Base-by-base conservation (phyloP, 2,329 filamentous ascomycete genomes). In the Trichoderma brevicompactum region DNA sequence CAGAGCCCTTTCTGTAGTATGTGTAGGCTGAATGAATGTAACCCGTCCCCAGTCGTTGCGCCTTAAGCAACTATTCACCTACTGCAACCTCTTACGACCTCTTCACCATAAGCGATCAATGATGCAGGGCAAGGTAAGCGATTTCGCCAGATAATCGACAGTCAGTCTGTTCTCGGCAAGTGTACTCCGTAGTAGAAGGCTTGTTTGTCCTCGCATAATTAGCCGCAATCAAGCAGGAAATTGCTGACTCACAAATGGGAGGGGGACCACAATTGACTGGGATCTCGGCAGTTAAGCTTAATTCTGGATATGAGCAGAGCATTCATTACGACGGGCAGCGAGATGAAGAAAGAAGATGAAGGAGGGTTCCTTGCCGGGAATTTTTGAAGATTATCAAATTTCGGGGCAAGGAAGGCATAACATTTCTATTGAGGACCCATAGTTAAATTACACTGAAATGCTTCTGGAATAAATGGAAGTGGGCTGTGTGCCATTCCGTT, bases 251-350 rank as follows among this genome's bases (percentile, higher is more conserved):
- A 23, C 9, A 38, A n/a, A 59, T 13, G 19, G 17, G 41, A 10
- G 32, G 32, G 23, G 23, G 2, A 5, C 23, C 23, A 3, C 15
- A 23, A 32, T 36, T 38, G 34, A 46, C 41, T n/a, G 17, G 32
- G 55, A 38, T 38, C 15, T 7, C 9, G 10, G 2, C 34, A 59
- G 38, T 40, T 59, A 59, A 59, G 55, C 55, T 59, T 48, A 59
- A 59, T 48, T 48, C n/a, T 32, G 12, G 10, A 28, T n/a, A n/a
- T 43, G 13, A n/a, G 15, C n/a, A n/a, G 9, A 56, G 38, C 19
- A 12, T 12, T 59, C 19, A 12, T 12, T 59, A 44, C 32, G 41
- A 36, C 43, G 8, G 13, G 2, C 23, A 34, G 41, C 55, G 55
- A 59, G 43, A 59, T 48, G 55, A 59, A 36, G 41, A 44, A 23